Conservation (phyloP, 1,284 basidiomycete species). For the Lentinula novae-zelandiae region DNA sequence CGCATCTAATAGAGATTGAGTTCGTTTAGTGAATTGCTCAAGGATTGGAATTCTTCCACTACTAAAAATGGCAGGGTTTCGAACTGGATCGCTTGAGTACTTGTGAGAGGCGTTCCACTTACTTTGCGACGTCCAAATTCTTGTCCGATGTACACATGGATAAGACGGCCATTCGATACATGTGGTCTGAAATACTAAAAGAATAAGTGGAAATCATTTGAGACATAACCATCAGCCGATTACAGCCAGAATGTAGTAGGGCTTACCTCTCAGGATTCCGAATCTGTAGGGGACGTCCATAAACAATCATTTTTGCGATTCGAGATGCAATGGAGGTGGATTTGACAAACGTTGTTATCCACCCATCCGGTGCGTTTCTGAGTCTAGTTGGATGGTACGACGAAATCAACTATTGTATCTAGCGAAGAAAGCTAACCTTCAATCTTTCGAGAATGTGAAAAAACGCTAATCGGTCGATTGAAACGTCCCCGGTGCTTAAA, state of each 20-base stretch:
- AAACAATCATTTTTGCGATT: not conserved
- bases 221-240: not conserved
- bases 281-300: slow-evolving; percentile 43
- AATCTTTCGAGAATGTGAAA: slow-evolving; percentile 85
- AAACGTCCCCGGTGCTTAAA: slow-evolving; percentile 49
- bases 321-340: not conserved
- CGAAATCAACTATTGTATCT: not conserved
- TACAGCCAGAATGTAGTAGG: not conserved
- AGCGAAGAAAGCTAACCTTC: slow-evolving; percentile 53
- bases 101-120: slow-evolving; percentile 16
- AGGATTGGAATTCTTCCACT: not conserved
- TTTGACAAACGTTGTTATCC: slow-evolving; percentile 58
- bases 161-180: slow-evolving; percentile 95
- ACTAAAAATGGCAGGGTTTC: not conserved
- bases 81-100: no score
- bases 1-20: slow-evolving; percentile 53
- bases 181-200: slow-evolving; percentile 89
- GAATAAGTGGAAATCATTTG: not conserved
- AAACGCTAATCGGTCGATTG: slow-evolving; percentile 77
- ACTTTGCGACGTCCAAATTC: slow-evolving; percentile 77
- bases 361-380: slow-evolving; percentile 96
- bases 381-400: slow-evolving; percentile 45
- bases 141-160: slow-evolving; percentile 78
- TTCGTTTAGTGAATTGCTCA: not conserved
- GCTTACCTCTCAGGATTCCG: slow-evolving; percentile 74